These are phyloP conservation scores for Hibiscus syriacus DNA, from an alignment of 345 rosid genomes.

Conservation along the genomic window DNA sequence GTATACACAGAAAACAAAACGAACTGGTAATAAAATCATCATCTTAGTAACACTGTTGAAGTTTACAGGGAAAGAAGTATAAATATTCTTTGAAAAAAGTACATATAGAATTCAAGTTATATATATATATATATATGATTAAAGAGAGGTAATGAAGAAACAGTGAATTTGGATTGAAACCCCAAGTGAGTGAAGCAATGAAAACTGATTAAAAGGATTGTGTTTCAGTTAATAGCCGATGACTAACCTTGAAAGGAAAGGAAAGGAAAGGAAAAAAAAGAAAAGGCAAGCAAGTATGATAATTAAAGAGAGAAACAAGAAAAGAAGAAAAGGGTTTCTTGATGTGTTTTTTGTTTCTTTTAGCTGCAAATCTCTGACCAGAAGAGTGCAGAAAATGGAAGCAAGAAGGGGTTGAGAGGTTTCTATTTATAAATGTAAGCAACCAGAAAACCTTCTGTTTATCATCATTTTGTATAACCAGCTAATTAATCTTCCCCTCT, in stretches of 20 bases:
- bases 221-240: conserved; percentile 26
- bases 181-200: conserved; percentile 38
- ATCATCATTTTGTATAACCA: background rate
- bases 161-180: conserved; percentile 12
- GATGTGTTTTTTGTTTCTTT: conserved; percentile 18
- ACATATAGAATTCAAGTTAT: background rate
- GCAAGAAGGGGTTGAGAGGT: conserved; percentile 16
- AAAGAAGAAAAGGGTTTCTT: conserved; percentile 1
- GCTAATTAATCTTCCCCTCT: background rate
- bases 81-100: background rate
- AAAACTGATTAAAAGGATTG: conserved; percentile 13
- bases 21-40: no score
- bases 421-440: conserved; percentile 34
- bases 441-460: conserved; percentile 4
- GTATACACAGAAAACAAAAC: no score
- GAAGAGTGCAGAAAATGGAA: conserved; percentile 40
- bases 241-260: conserved; percentile 35
- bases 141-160: conserved; percentile 11
- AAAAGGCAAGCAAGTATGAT: background rate
- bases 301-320: background rate
- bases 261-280: background rate
- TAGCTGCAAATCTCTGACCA: conserved; percentile 23
- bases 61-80: background rate
- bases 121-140: background rate
- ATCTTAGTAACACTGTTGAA: no score